Evolutionary conservation across 2,329 filamentous ascomycete genomes (phyloP), one percentile per base, ranked within the genome.

Genomic region (Colletotrichum filicis): DNA sequence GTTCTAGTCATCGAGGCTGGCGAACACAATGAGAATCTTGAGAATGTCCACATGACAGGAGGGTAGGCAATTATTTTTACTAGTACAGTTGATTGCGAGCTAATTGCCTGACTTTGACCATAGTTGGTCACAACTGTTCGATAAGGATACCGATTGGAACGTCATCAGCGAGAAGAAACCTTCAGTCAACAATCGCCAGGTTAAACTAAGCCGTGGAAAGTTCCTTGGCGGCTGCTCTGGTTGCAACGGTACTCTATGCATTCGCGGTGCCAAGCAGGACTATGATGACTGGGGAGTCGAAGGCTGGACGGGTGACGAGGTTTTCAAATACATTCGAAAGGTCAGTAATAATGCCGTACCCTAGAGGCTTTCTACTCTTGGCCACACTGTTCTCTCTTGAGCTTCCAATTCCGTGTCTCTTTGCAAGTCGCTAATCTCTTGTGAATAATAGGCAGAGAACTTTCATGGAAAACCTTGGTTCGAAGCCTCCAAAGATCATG

Each of bases 381-480:
- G 5, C 16, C 14, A 6, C 16, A 42, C 5, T 7, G 7, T 19
- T 42, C 37, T 14, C 3, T 42, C 5, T 7, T 42, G 19, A 42
- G 37, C 37, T 42, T 8, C 14, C 37, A 19, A 19, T 42, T 42
- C 19, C 6, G 5, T 3, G 14, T 7, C 7, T 42, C 16, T 19
- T 42, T 42, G 5, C 37, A 42, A 8, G n/a, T 11, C 30, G 57
- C 52, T 46, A n/a, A 61, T 9, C 5, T 1, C 35, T 46, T 8
- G n/a, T 56, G 58, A 4, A 32, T 5, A 22, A 3, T 60, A 83
- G 87, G 83, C 87, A 1, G 90, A 92, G 75, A 89, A 86, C 2
- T 92, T 91, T 76, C 87, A 91, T 68, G 77, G 80, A 24, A 91
- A 91, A 76, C 80, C 86, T 32, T 91, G 89, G 89, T 90, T 90